Base-by-base conservation (phyloP, 164 flowering plant genomes). In the Brasenia schreberi region DNA sequence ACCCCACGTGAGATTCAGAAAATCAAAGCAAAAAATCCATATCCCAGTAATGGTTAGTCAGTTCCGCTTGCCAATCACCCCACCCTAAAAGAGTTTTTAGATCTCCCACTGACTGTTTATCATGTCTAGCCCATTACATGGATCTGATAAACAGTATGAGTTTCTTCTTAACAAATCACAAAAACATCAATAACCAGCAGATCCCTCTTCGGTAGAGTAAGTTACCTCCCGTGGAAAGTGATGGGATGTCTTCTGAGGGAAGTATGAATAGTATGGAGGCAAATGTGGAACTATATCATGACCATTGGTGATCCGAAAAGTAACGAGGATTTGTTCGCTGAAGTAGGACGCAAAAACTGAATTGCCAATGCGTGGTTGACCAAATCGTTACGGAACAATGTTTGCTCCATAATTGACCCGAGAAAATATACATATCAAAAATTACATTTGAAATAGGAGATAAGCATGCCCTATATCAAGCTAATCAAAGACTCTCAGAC, bases 331-430 rank as follows among this genome's bases (percentile, higher is more conserved):
- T 42, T 77, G 66, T 71, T 87, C 23, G 64, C 76, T 86, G 67
- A 83, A 95, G 78, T 83, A 87, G 18, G 96, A 81, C 61, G 88
- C 87, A 78, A 95, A 95, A 71, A 63, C 92, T 63, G 94, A 88
- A 85, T 95, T 95, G 42, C 99, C 99, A 65, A 92, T 77, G 45
- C 98, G 93, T 68, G 99, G 99, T 69, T 92, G 99, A 69, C 99
- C 99, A 84, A 88, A 95, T 95, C 84, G 83, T 81, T 66, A 95
- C 82, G 79, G 86, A 69, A 90, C 80, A 70, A 84, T 76, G 60
- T 69, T 56, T 3, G 71, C 77, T 71, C 82, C 79, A 65, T 73
- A 66, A 74, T 83, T 84, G 45, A 91, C 89, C 97, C 91, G 93
- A 5, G 44, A 73, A 65, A 14, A 49, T 14, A 49, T 49, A 6